Base-by-base conservation (phyloP, 768 basidiomycete species). In the Rhodotorula babjevae region DNA sequence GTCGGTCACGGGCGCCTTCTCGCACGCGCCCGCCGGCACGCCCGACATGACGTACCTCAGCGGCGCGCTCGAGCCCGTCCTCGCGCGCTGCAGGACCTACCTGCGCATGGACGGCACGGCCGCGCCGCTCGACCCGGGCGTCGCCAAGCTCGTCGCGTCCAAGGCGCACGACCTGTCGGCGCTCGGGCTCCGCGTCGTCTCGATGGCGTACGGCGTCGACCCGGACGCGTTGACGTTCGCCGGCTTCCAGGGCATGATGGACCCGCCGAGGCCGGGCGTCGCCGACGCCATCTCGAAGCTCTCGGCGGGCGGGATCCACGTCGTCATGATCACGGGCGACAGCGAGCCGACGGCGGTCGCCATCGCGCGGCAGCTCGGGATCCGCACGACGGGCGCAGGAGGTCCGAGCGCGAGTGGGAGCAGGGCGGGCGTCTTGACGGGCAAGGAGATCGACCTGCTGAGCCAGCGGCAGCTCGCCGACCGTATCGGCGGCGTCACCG, bases 301-400 rank as follows among this genome's bases (percentile, higher is more conserved):
- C 49, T 91, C 93, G 78, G 82, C 84, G 40, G 93, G 90, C 36
- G 92, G 93, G 10, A 90, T 98, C 61, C 92, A 94, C 78, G 88
- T 97, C n/a, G 89, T 97, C 57, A 97, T 98, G 94, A 96, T 97
- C 79, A 97, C 95, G 0, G 94, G 94, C 9, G 94, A 98, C 78
- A 89, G 93, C 49, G 92, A 93, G 81, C 85, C 88, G 66, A 98
- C 94, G 1, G 94, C 95, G 5, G 78, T 94, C 47, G 87, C 90
- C 61, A 95, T 96, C 68, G 95, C 93, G 49, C 85, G 87, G 78
- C 85, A 91, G 77, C 85, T 98, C 27, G 94, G 94, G 36, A 82
- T 97, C 77, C 85, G 87, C 19, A 86, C 93, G 36, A 87, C 87
- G 61, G 55, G 76, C 6, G 77, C 44, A 11, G 44, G 44, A 18